A percentile compares a stretch with the other conserved stretches of the same genome.
These are phyloP conservation scores for Sphagnum fallax DNA, from an alignment of 228 moss, liverwort and hornwort species.

Conservation along the genomic window DNA sequence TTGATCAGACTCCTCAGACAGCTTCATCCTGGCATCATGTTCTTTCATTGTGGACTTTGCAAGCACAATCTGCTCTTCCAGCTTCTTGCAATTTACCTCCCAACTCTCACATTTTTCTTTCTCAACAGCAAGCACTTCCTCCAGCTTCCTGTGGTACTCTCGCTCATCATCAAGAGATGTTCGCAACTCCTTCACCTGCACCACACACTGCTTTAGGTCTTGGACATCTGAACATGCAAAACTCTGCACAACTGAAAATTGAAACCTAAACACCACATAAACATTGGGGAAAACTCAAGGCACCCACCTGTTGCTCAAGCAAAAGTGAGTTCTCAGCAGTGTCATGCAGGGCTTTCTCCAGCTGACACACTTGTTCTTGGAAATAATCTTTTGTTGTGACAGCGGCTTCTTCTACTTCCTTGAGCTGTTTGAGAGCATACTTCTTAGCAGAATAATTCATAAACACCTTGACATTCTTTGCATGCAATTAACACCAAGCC, in stretches of 20 bases:
- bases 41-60: conserved; percentile 15
- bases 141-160: conserved; percentile 40
- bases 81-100: conserved; percentile 27
- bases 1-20: conserved; percentile 15
- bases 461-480: neutral
- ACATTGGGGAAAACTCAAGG: neutral
- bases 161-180: no score
- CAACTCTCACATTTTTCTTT: conserved; percentile 35
- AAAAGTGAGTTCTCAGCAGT: conserved; percentile 28
- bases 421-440: conserved; percentile 14
- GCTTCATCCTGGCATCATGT: conserved; percentile 17
- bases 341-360: conserved; percentile 47
- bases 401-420: conserved; percentile 23
- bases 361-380: conserved; percentile 35
- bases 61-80: conserved; percentile 23
- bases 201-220: no score
- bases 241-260: no score
- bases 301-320: conserved; percentile 50
- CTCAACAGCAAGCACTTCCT: conserved; percentile 25
- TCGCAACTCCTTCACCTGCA: no score
- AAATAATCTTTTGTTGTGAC: conserved; percentile 27
- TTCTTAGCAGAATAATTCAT: neutral
- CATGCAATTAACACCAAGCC: neutral
- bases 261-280: no score
- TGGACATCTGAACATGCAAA: no score